Evolutionary conservation across 805 yeast genomes (phyloP).

Genomic region (Nadsonia fulvescens): DNA sequence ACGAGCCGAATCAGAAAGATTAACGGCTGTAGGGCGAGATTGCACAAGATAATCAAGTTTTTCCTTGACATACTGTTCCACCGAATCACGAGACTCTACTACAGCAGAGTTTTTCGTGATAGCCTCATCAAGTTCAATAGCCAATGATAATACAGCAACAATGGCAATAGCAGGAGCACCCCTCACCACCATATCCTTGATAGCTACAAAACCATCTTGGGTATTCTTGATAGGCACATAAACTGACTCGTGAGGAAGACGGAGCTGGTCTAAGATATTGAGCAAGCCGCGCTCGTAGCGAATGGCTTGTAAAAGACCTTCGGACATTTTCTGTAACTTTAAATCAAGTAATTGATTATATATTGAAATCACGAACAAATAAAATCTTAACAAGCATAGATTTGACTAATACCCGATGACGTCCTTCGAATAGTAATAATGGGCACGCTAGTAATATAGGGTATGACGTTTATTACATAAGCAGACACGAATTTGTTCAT

Average conservation of each 20-base stretch:
- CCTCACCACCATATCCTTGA: conserved; percentile 80
- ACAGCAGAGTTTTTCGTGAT: too few relatives aligned
- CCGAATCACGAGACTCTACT: conserved; percentile 11
- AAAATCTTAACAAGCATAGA: too few relatives aligned
- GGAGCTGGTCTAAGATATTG: conserved; percentile 59
- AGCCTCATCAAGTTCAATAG: conserved; percentile 49
- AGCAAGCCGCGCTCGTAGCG: too few relatives aligned
- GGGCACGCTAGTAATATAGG: too few relatives aligned
- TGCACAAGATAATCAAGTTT: conserved; percentile 49
- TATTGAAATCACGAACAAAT: too few relatives aligned
- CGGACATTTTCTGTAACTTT: too few relatives aligned
- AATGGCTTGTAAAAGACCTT: too few relatives aligned
- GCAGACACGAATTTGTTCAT: too few relatives aligned
- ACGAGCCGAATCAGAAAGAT: conserved; percentile 56
- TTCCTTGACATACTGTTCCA: conserved; percentile 19
- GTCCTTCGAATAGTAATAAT: too few relatives aligned
- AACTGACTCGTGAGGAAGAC: conserved; percentile 60
- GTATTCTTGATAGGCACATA: conserved; percentile 46
- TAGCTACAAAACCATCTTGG: conserved; percentile 68
- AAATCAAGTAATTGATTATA: too few relatives aligned
- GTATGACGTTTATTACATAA: too few relatives aligned
- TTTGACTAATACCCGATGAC: too few relatives aligned
- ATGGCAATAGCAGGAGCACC: conserved; percentile 99
- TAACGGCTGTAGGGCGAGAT: conserved; percentile 93
- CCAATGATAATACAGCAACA: conserved; percentile 72